These are phyloP conservation scores for Diaporthe nobilis DNA, from an alignment of 2,329 filamentous ascomycete genomes.

Conservation along the genomic window DNA sequence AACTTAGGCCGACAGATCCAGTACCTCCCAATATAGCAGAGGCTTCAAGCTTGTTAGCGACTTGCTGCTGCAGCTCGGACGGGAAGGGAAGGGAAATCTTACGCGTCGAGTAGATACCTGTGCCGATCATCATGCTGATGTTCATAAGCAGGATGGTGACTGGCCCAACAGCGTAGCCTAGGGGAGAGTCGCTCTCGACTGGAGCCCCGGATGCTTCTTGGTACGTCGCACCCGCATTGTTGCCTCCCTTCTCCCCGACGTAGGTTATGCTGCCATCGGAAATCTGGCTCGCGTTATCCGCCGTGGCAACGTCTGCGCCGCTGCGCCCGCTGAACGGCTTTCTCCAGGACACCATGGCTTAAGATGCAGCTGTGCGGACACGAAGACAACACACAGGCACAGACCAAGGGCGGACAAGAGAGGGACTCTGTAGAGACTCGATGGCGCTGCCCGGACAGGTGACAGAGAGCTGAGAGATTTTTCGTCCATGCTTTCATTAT, in stretches of 20 bases:
- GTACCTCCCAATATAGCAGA: slow-evolving; percentile 70
- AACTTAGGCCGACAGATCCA: slow-evolving; percentile 72
- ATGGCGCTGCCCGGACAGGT: background rate
- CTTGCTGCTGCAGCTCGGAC: background rate
- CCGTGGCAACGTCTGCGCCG: slow-evolving; percentile 9
- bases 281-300: slow-evolving; percentile 17
- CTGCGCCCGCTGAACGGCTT: slow-evolving; percentile 30
- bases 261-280: slow-evolving; percentile 39
- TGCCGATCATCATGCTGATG: slow-evolving; percentile 74
- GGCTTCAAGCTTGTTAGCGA: slow-evolving; percentile 54
- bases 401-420: background rate
- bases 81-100: background rate
- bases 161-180: slow-evolving; percentile 72
- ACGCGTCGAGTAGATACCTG: slow-evolving; percentile 72
- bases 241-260: slow-evolving; percentile 44
- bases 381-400: background rate
- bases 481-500: background rate
- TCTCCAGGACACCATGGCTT: slow-evolving; percentile 38
- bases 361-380: background rate
- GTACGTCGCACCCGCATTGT: slow-evolving; percentile 44
- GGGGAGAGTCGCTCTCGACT: slow-evolving; percentile 69
- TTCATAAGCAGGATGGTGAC: slow-evolving; percentile 70
- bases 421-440: background rate
- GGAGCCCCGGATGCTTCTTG: slow-evolving; percentile 74
- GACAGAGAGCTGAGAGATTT: background rate